These are phyloP conservation scores for Fusarium albosuccineum DNA, from an alignment of 2,329 filamentous ascomycete genomes.

Conservation along the genomic window DNA sequence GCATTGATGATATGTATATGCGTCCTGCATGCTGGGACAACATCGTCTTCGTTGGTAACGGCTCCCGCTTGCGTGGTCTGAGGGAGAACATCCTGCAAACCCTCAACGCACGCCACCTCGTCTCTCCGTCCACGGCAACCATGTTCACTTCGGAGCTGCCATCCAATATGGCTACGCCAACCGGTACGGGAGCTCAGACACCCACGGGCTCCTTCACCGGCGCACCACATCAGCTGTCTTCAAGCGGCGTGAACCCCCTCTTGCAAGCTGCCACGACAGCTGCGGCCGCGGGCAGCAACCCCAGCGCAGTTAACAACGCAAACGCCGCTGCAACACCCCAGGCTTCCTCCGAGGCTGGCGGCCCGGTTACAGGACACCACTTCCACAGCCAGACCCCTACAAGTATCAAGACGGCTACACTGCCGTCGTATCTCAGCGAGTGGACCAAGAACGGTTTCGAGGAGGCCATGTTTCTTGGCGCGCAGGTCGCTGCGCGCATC, in stretches of 20 bases:
- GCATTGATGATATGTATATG: conserved; percentile 86
- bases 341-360: conserved; percentile 57
- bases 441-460: conserved; percentile 87
- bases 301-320: conserved; percentile 55
- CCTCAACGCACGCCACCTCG: conserved; percentile 84
- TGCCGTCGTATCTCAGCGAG: conserved; percentile 89
- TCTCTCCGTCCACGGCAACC: conserved; percentile 91
- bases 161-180: conserved; percentile 90
- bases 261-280: conserved; percentile 90
- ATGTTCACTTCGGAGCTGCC: conserved; percentile 98
- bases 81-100: conserved; percentile 88
- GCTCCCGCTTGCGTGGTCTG: conserved; percentile 79
- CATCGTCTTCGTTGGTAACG: conserved; percentile 91
- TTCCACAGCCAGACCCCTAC: conserved; percentile 81
- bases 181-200: conserved; percentile 91
- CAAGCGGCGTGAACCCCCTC: conserved; percentile 84
- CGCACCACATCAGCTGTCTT: conserved; percentile 66
- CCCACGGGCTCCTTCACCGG: conserved; percentile 75
- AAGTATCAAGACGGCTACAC: conserved; percentile 80
- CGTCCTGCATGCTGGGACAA: conserved; percentile 92
- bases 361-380: conserved; percentile 59
- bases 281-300: conserved; percentile 60
- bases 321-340: conserved; percentile 54
- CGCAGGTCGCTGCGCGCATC: conserved; percentile 81
- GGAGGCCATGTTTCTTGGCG: conserved; percentile 87